Evolutionary conservation across 106 monocot genomes (phyloP).

Genomic region (Gastrodia elata): DNA sequence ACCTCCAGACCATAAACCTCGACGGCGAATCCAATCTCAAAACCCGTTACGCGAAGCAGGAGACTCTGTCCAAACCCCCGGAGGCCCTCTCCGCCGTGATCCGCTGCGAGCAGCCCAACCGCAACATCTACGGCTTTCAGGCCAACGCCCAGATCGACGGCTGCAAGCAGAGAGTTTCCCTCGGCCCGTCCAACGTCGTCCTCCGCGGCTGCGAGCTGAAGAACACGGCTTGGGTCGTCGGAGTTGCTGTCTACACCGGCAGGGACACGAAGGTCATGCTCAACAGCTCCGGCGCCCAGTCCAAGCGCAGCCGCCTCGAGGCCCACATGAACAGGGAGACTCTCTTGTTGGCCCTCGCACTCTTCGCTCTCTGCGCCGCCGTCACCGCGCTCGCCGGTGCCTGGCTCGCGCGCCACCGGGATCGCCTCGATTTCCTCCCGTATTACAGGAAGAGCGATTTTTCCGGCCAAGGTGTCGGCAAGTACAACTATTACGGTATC

Average conservation of each 20-base stretch:
- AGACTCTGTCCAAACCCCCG: slow-evolving; percentile 19
- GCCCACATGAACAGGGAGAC: slow-evolving; percentile 72
- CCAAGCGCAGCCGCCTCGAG: slow-evolving; percentile 70
- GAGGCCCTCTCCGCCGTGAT: slow-evolving; percentile 7
- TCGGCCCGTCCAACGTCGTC: slow-evolving; percentile 46
- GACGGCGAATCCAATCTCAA: slow-evolving; percentile 78
- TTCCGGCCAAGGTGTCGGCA: slow-evolving; percentile 17
- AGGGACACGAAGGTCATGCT: slow-evolving; percentile 85
- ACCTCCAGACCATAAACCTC: slow-evolving; percentile 60
- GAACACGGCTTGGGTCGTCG: slow-evolving; percentile 62
- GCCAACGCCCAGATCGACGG: slow-evolving; percentile 37
- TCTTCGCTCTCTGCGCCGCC: slow-evolving; percentile 36
- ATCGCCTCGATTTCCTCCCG: slow-evolving; percentile 27
- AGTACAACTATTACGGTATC: slow-evolving; percentile 55
- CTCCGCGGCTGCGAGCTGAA: slow-evolving; percentile 67
- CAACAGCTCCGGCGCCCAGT: slow-evolving; percentile 66
- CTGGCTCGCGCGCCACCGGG: slow-evolving; percentile 43
- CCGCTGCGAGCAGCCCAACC: slow-evolving; percentile 47
- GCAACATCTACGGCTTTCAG: slow-evolving; percentile 58
- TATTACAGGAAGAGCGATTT: slow-evolving; percentile 51
- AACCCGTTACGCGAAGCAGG: slow-evolving; percentile 56
- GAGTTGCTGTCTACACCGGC: slow-evolving; percentile 72
- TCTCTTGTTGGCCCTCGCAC: slow-evolving; percentile 30
- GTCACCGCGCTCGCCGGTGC: slow-evolving; percentile 36
- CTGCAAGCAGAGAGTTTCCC: slow-evolving; percentile 22